Conservation (phyloP, 2,329 filamentous ascomycete genomes). For the Aspergillus aculeatinus region DNA sequence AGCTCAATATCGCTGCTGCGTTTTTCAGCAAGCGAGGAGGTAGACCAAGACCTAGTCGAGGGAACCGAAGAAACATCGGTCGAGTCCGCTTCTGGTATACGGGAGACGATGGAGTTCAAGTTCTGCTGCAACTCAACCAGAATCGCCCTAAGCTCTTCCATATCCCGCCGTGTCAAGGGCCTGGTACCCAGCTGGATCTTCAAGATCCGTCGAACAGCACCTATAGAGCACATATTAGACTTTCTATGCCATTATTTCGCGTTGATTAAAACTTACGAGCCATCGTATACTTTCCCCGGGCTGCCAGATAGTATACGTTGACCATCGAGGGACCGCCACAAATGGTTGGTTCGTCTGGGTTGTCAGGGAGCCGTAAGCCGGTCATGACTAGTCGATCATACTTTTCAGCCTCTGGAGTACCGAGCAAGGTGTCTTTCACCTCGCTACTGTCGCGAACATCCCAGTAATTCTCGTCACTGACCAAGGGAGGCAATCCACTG, state of each 20-base stretch:
- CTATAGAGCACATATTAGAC: conserved; percentile 21
- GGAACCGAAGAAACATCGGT: conserved; percentile 22
- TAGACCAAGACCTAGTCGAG: conserved; percentile 25
- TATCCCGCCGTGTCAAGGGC: conserved; percentile 43
- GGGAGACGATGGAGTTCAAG: conserved; percentile 43
- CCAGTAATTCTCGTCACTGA: conserved; percentile 50
- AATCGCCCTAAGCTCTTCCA: conserved; percentile 45
- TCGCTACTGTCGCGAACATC: conserved; percentile 49
- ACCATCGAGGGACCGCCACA: conserved; percentile 43
- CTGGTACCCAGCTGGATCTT: conserved; percentile 48
- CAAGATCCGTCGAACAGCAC: conserved; percentile 44
- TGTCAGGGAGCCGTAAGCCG: conserved; percentile 37
- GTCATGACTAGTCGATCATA: conserved; percentile 37
- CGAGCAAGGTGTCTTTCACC: conserved; percentile 47
- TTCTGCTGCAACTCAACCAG: conserved; percentile 43
- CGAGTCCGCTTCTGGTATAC: conserved; percentile 39
- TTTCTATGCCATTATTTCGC: neutral
- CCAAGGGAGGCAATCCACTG: conserved; percentile 48
- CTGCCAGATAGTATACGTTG: conserved; percentile 45
- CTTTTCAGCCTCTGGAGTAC: conserved; percentile 37
- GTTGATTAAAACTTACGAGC: conserved; percentile 35
- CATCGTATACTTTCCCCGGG: conserved; percentile 47
- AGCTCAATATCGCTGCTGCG: conserved; percentile 30
- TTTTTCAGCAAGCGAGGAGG: conserved; percentile 29
- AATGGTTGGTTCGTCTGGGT: conserved; percentile 43